Base-by-base conservation (phyloP, 495 filamentous ascomycete species). In the Clavariopsis aquatica region DNA sequence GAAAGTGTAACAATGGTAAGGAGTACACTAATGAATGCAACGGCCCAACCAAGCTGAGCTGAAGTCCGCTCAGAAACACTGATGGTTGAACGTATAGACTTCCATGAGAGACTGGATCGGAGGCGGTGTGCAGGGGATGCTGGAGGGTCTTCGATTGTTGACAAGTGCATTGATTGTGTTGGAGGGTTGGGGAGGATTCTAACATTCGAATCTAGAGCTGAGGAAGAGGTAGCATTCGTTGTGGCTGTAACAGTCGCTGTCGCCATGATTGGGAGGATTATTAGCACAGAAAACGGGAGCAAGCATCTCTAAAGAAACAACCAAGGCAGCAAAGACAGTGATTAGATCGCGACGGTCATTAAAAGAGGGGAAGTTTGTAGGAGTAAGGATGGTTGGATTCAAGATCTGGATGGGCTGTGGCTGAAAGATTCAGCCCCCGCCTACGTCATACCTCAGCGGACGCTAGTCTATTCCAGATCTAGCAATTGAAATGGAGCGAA, bases 1-100 rank as follows among this genome's bases (percentile, higher is more conserved):
- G 57, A 60, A 6, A 66, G 36, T 41, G 64, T 24, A n/a, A 60
- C 29, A n/a, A 66, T 49, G 4, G 64, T 66, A 9, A 60, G 24
- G 1, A 66, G 23, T 17, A 61, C 49, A 22, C 64, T 60, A n/a
- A 60, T 23, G 7, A 66, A 38, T n/a, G 64, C 64, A 22, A 66
- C 34, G 5, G 47, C 49, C 64, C 64, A 66, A 15, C 64, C 64
- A 5, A 66, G 41, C 7, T 56, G 56, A 10, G 64, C 56, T 15
- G 47, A 53, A 8, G 47, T 60, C 57, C 54, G 41, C 23, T 66
- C 64, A 9, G 64, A 60, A 1, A 66, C 19, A 9, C 43, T 61
- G 6, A 66, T 2, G 4, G 20, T 31, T 3, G 64, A 54, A 2
- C 41, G 29, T 24, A 66, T 28, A 17, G 56, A 60, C 20, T 56